Percentiles rank a stretch among this genome's conserved stretches.
Evolutionary conservation across 169 alveolate genomes (phyloP).

Genomic region (Neospora caninum): DNA sequence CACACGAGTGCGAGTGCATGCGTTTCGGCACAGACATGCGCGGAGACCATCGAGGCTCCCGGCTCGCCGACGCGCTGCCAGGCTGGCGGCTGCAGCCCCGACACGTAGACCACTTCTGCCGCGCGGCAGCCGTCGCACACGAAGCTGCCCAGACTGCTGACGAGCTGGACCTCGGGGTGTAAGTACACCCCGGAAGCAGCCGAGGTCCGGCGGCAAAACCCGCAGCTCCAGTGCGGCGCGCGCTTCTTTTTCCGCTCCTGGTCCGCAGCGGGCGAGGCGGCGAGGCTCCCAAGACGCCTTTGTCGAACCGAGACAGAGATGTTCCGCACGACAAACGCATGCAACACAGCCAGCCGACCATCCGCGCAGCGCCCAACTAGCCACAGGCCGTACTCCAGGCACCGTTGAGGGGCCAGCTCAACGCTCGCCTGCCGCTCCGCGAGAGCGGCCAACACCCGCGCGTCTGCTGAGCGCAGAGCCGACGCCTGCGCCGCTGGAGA

Average conservation of each 20-base stretch:
- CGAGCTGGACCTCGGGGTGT: not conserved
- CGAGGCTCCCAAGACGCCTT: not conserved
- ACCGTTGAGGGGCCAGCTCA: not conserved
- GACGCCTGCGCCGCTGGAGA: not conserved
- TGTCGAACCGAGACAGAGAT: not conserved
- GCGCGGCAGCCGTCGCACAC: not conserved
- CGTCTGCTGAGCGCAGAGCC: not conserved
- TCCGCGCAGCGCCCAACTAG: constrained; percentile 1
- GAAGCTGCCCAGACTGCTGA: not conserved
- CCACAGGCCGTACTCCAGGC: not conserved
- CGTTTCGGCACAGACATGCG: not conserved
- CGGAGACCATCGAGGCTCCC: not conserved
- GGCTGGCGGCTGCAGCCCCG: constrained; percentile 4
- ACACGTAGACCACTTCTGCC: not conserved
- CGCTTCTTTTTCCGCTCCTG: too few species aligned
- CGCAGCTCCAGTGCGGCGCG: not conserved
- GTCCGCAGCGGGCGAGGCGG: too few species aligned
- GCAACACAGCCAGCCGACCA: not conserved
- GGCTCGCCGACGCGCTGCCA: constrained; percentile 13
- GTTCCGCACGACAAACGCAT: not conserved
- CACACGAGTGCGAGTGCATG: not conserved
- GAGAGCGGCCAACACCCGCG: not conserved
- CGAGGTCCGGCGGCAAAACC: not conserved
- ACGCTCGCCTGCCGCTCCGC: not conserved
- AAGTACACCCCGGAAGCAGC: not conserved